Evolutionary conservation across 306 rosid species (phyloP), one percentile per base, ranked within the genome.

Genomic region (Inga oerstediana): DNA sequence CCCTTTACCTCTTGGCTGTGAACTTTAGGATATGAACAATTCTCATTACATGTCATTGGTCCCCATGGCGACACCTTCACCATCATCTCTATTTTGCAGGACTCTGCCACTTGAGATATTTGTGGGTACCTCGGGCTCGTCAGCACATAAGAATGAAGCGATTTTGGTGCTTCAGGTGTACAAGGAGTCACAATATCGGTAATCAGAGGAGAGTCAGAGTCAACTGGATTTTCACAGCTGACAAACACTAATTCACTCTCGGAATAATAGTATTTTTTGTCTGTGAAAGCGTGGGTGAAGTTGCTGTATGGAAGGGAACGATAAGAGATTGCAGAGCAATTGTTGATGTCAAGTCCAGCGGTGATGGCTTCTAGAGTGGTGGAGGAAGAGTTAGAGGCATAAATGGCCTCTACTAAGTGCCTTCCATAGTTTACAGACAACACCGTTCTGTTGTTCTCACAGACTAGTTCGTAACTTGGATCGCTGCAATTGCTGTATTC

Each of bases 41-140:
- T 52, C 22, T 52, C 59, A 52, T 52, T 52, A 16, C 59, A 52
- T 2, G 22, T 16, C 22, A 52, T 52, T 1, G 59, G 59, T 16
- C 59, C 59, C 59, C 59, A 52, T 16, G 59, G 9, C 22, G 3
- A 4, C 22, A 17, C 9, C 22, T 17, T 52, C 3, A 52, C 59
- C 22, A 52, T 52, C 59, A 52, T 0, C 4, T 52, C 59, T 16
- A 52, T 17, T 4, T 52, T 52, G 22, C 59, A 79, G 0, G 56
- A 79, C 68, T 69, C 77, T 14, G 0, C 19, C 68, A 79, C 69
- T 17, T 51, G 32, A 4, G 3, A 4, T 2, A 70, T 54, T 0
- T 4, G 0, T 1, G 58, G 2, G 1, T 39, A 0, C 37, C 30
- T 0, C n/a, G n/a, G n/a, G n/a, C n/a, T n/a, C 1, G 32, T 10